Evolutionary conservation across 2,329 filamentous ascomycete species (phyloP).

Genomic region (Cladosporium sp.): DNA sequence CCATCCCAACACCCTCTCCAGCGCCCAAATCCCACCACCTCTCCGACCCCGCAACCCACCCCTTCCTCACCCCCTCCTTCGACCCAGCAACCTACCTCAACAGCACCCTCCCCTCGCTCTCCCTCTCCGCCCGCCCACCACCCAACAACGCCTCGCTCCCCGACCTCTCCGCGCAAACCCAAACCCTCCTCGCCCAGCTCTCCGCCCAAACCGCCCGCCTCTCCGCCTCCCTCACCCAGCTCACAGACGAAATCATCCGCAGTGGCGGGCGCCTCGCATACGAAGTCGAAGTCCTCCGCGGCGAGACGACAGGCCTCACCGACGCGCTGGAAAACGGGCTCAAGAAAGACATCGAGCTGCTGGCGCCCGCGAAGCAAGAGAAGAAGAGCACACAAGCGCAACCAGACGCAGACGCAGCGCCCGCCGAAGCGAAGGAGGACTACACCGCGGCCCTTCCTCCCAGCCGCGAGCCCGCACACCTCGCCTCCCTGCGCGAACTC

Average conservation of each 20-base stretch:
- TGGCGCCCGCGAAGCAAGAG: slow-evolving; percentile 42
- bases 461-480: slow-evolving; percentile 52
- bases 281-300: slow-evolving; percentile 87
- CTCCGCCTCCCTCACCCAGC: slow-evolving; percentile 72
- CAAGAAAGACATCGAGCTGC: slow-evolving; percentile 64
- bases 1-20: neutral
- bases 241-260: slow-evolving; percentile 91
- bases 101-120: slow-evolving; percentile 63
- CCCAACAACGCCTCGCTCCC: slow-evolving; percentile 45
- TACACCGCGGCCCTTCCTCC: neutral
- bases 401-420: slow-evolving; percentile 10
- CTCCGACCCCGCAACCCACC: slow-evolving; percentile 63
- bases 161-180: slow-evolving; percentile 74
- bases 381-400: neutral
- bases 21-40: slow-evolving; percentile 52
- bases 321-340: slow-evolving; percentile 71
- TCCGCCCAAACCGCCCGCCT: slow-evolving; percentile 82
- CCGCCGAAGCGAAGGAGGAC: neutral
- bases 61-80: slow-evolving; percentile 71
- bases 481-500: slow-evolving; percentile 74
- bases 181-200: slow-evolving; percentile 77
- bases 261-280: slow-evolving; percentile 85
- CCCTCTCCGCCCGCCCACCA: slow-evolving; percentile 34
- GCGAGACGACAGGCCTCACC: slow-evolving; percentile 73
- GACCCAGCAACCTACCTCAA: slow-evolving; percentile 85